Evolutionary conservation across 139 green algal species (phyloP), one percentile per base, ranked within the genome.

Genomic region (Tetraselmis striata): DNA sequence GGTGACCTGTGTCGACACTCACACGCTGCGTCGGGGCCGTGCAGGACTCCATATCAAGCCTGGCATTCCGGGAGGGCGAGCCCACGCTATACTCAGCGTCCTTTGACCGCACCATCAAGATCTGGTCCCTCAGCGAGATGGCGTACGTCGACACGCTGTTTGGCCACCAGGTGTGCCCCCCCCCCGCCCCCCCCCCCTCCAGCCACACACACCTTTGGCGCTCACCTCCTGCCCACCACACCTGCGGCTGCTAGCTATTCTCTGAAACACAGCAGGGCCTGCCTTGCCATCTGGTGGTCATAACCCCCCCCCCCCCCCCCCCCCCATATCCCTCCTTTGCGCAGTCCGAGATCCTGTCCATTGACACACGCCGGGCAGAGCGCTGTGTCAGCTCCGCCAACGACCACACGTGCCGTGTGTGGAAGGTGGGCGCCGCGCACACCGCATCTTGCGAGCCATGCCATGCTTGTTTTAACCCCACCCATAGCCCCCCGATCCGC

Each of bases 121-220:
- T 97, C 24, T 99, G 96, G 96, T 93, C 80, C 81, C 59, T 98
- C n/a, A 96, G 98, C 59, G 94, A 98, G 79, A 88, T 91, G 31
- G 93, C 93, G 1, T 98, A 98, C 87, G 90, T 99, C 59, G 96
- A 99, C 87, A 97, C 96, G 22, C 88, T 99, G 76, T 97, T 94
- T 88, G 95, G 93, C 0, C 94, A 97, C 86, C 93, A 97, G 67
- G 84, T 67, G 45, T 18, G 18, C 45, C 45, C 45, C 5, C 18
- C 45, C 45, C 45, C 45, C 45, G 11, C 45, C 45, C 45, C 11
- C 18, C 45, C 11, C 75, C n/a, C 77, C 77, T 2, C 23, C 31
- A 67, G 11, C 28, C 77, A 2, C 22, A 29, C 77, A 26, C 76
- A 31, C 22, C 28, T 79, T 30, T 22, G 22, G 22, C 22, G n/a